Evolutionary conservation across 306 rosid genomes (phyloP), one percentile per base, ranked within the genome.

Genomic region (Fragaria nilgerrensis): DNA sequence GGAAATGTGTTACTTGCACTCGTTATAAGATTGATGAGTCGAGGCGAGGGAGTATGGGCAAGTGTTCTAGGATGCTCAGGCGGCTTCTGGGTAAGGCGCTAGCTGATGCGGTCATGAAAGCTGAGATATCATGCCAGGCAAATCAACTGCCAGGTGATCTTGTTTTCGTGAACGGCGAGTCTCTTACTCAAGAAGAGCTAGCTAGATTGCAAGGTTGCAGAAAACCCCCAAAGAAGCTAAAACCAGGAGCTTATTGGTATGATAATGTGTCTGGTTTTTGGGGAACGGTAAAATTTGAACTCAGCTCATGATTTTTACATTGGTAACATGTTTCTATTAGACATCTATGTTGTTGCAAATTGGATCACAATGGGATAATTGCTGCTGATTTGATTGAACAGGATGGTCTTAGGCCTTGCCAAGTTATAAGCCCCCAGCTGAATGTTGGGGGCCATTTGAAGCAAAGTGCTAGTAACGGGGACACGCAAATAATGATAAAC

Each of bases 201-300:
- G 58, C 43, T 75, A 9, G 47, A 8, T 83, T 91, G 61, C 84
- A 83, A 63, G 77, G 77, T 34, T 83, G 93, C 75, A 32, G 20
- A 76, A 67, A 88, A 59, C 92, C 96, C 41, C 98, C 98, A 9
- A 89, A 75, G 71, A 88, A 81, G 61, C 84, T 93, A 70, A 85
- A 84, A 76, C 94, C 90, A 11, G 98, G 96, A 27, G 73, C 50
- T 76, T 93, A 81, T 84, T 93, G 98, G 96, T 93, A 91, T 77
- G 98, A 93, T 79, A 91, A 84, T 56, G 85, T 85, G 13, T 85
- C 93, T 39, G 98, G 96, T 5, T 85, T 88, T 49, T 93, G 98
- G 98, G 98, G 98, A 77, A 89, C 85, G 98, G 98, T 93, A 69
- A 81, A 39, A 8, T 39, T 66, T 55, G 55, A 74, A 70, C 69